These are phyloP conservation scores for Ogataea saltuana DNA, from an alignment of 805 yeast species.

Conservation along the genomic window DNA sequence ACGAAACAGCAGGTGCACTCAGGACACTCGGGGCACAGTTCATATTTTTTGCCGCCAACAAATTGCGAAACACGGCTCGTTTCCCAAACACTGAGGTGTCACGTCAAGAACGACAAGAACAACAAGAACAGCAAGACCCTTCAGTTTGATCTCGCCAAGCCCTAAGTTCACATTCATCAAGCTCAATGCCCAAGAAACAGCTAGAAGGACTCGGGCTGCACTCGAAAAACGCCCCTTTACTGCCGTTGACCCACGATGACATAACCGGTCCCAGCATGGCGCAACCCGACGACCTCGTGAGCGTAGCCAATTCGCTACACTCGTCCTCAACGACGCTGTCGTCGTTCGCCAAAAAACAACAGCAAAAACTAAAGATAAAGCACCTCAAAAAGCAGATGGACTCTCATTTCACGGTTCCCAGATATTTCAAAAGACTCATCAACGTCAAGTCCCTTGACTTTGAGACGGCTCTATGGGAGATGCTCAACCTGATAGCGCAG, in stretches of 20 bases:
- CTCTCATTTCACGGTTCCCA: slow-evolving; percentile 28
- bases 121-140: background rate
- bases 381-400: slow-evolving; percentile 21
- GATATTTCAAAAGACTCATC: slow-evolving; percentile 46
- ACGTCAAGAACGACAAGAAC: background rate
- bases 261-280: slow-evolving; percentile 12
- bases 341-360: slow-evolving; percentile 29
- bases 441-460: slow-evolving; percentile 84
- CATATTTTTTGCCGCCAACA: too few relatives aligned
- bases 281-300: slow-evolving; percentile 26
- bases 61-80: too few relatives aligned
- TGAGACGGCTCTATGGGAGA: slow-evolving; percentile 93
- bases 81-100: slow-evolving; percentile 7
- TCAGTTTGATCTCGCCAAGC: background rate
- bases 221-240: slow-evolving; percentile 18
- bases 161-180: background rate
- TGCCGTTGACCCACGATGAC: slow-evolving; percentile 28
- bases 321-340: slow-evolving; percentile 28
- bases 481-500: slow-evolving; percentile 65
- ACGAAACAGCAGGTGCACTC: too few relatives aligned
- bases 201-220: slow-evolving; percentile 25
- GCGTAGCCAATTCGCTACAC: slow-evolving; percentile 30
- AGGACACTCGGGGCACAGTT: too few relatives aligned
- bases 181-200: slow-evolving; percentile 23
- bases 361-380: slow-evolving; percentile 25